Percentiles rank a stretch among this genome's conserved stretches.
Conservation (phyloP, 495 filamentous ascomycete genomes). For the Sordaria brevicollis region DNA sequence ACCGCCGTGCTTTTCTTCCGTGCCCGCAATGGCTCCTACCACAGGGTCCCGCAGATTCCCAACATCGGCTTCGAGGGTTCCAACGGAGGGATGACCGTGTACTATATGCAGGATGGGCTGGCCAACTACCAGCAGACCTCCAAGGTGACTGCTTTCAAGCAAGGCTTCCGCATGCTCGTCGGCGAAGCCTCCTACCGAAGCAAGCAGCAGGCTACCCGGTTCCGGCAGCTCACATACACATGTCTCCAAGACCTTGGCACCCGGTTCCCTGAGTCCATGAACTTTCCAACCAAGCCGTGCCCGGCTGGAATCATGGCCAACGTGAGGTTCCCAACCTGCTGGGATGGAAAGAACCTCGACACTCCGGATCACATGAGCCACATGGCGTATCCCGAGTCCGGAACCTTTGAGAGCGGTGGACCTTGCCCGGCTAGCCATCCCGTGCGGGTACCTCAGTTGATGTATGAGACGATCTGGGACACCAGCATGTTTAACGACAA, state of each 20-base stretch:
- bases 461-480: conserved; percentile 29
- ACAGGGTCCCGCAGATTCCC: conserved; percentile 30
- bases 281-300: conserved; percentile 18
- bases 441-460: conserved; percentile 25
- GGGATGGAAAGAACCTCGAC: conserved; percentile 22
- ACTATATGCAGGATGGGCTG: conserved; percentile 35
- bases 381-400: conserved; percentile 26
- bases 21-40: conserved; percentile 26
- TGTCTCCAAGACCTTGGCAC: conserved; percentile 17
- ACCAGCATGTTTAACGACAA: conserved; percentile 25
- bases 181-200: conserved; percentile 23
- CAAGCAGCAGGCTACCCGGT: conserved; percentile 23
- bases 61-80: conserved; percentile 32
- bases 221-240: conserved; percentile 28
- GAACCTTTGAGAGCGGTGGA: conserved; percentile 26
- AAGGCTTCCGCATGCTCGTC: conserved; percentile 33
- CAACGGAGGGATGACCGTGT: conserved; percentile 34
- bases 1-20: conserved; percentile 32
- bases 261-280: conserved; percentile 15
- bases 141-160: conserved; percentile 36
- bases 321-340: conserved; percentile 20
- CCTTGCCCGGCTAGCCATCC: conserved; percentile 25
- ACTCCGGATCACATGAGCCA: conserved; percentile 24
- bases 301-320: conserved; percentile 26
- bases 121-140: conserved; percentile 28